These are phyloP conservation scores for Pisolithus microcarpus DNA, from an alignment of 768 basidiomycete genomes.

Conservation along the genomic window DNA sequence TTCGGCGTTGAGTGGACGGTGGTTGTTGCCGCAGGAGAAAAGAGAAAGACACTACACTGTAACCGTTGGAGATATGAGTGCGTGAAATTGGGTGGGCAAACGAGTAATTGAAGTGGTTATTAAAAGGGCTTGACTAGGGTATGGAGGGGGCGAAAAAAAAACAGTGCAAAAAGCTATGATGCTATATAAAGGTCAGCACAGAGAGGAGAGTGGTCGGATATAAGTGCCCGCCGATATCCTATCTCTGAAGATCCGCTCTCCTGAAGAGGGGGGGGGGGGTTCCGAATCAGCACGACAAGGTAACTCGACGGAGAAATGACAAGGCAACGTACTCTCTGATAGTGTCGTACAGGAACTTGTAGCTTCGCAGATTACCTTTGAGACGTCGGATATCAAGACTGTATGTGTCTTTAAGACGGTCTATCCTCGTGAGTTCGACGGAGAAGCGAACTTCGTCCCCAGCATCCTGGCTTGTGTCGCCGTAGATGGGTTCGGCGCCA, in stretches of 20 bases:
- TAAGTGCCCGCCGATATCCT: conserved; percentile 21
- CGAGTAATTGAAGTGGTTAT: conserved; percentile 7
- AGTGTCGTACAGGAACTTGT: conserved; percentile 86
- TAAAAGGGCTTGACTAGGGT: conserved; percentile 24
- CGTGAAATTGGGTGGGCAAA: not conserved
- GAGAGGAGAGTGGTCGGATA: conserved; percentile 3
- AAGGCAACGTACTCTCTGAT: conserved; percentile 65
- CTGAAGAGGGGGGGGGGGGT: conserved; percentile 9
- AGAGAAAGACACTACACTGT: not conserved
- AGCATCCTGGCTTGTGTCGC: conserved; percentile 70
- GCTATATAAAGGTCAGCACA: not conserved
- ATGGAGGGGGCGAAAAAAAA: conserved; percentile 5
- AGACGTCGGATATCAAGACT: conserved; percentile 87
- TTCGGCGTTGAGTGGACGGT: too few species aligned
- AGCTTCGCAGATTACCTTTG: conserved; percentile 89
- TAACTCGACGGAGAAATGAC: conserved; percentile 5
- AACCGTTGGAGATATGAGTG: not conserved
- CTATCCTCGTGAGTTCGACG: conserved; percentile 87
- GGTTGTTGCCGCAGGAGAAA: not conserved
- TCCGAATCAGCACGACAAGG: conserved; percentile 6
- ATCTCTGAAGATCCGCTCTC: conserved; percentile 34
- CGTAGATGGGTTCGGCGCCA: conserved; percentile 60
- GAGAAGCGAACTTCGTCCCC: conserved; percentile 97
- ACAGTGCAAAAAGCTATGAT: conserved; percentile 6
- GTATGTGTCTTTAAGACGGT: conserved; percentile 84